These are phyloP conservation scores for Rubus idaeus DNA, from an alignment of 306 rosid species.

Conservation along the genomic window DNA sequence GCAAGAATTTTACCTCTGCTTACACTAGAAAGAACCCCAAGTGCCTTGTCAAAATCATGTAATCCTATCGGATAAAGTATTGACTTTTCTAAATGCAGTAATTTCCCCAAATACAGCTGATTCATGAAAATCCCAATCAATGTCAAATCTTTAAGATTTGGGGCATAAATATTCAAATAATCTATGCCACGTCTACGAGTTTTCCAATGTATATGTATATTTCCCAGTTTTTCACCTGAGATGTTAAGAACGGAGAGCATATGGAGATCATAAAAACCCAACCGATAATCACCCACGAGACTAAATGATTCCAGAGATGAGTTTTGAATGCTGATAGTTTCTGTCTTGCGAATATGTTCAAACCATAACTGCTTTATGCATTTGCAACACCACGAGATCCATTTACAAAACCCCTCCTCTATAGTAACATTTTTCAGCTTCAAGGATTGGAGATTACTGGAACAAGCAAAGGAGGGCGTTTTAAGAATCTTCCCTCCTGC, in stretches of 20 bases:
- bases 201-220: background rate
- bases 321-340: background rate
- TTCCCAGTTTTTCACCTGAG: background rate
- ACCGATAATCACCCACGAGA: background rate
- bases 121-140: background rate
- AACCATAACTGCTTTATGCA: background rate
- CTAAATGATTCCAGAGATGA: background rate
- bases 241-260: background rate
- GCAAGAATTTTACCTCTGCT: no score
- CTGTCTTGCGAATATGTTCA: background rate
- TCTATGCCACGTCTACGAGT: background rate
- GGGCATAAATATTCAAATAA: background rate
- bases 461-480: background rate
- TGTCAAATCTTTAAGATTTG: background rate
- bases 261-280: background rate
- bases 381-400: constrained; percentile 1
- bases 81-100: background rate
- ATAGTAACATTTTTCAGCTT: background rate
- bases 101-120: background rate
- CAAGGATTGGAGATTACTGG: background rate
- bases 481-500: background rate
- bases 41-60: background rate
- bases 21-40: no score
- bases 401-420: background rate
- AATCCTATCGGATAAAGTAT: background rate